Evolutionary conservation across 768 basidiomycete genomes (phyloP).

Genomic region (Phlebiopsis gigantea): DNA sequence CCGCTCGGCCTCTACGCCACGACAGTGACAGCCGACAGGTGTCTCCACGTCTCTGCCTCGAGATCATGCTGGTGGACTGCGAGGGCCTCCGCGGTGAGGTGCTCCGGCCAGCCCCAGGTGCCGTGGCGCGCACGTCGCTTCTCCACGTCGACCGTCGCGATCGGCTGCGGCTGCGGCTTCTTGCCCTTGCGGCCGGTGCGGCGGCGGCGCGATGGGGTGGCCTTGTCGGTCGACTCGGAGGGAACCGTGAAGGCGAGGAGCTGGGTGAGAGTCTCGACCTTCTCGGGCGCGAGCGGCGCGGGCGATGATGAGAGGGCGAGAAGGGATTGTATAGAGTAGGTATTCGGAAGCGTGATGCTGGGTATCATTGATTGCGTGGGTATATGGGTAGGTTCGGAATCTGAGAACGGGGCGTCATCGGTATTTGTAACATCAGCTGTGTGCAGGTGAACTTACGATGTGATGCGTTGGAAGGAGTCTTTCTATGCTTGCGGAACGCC

Average conservation of each 20-base stretch:
- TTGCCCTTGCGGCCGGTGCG: conserved; percentile 7
- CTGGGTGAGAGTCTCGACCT: conserved; percentile 12
- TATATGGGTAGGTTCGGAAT: conserved; percentile 12
- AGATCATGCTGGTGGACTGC: conserved; percentile 4
- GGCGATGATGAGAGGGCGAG: conserved; percentile 19
- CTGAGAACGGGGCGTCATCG: not conserved
- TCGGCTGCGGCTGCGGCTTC: conserved; percentile 2
- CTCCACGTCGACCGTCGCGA: conserved; percentile 1
- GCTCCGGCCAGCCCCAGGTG: conserved; percentile 1
- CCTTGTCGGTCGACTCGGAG: not conserved
- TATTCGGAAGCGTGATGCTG: conserved; percentile 6
- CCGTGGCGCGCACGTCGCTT: not conserved
- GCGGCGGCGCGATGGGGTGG: not conserved
- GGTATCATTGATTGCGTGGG: conserved; percentile 17
- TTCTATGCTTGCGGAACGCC: not conserved
- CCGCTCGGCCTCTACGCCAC: not conserved
- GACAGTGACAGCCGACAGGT: not conserved
- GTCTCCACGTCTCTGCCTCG: conserved; percentile 5
- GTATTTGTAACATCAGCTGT: not conserved
- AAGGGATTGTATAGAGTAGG: conserved; percentile 17
- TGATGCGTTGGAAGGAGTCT: not conserved
- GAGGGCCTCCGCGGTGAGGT: not conserved
- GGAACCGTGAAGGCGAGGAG: conserved; percentile 15
- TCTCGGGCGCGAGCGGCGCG: conserved; percentile 13
- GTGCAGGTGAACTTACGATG: not conserved